Evolutionary conservation across 257 asterid genomes (phyloP), one percentile per base, ranked within the genome.

Genomic region (Galeopsis tetrahit): DNA sequence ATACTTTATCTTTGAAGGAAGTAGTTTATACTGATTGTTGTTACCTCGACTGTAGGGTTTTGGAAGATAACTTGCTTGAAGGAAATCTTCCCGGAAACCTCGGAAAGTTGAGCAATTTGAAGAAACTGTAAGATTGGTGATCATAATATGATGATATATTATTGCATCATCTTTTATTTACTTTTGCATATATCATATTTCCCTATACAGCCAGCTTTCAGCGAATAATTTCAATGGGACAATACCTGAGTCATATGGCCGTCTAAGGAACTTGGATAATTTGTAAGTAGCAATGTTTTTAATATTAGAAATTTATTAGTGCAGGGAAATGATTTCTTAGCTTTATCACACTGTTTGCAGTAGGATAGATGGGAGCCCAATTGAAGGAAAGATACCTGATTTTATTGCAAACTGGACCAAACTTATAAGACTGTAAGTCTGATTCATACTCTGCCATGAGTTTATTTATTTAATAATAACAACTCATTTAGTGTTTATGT

Each of bases 11-110:
- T 61, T n/a, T 4, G 65, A 43, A 73, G 69, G 34, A 73, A 42
- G 44, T 57, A 56, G 33, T 14, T 65, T 51, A 4, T 72, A 74
- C 76, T 81, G 44, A 79, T 33, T 71, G 15, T 77, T 66, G 62
- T 63, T 80, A 70, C 55, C 57, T 77, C 62, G 48, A 62, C 49
- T 65, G 48, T 35, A 94, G 99, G 77, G 67, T 82, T 21, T 70
- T 94, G 97, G 97, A 91, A 77, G 86, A 85, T 77, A 94, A 91
- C 83, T 80, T 78, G 79, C 91, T 94, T 5, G 92, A 70, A 76
- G 99, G 99, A 82, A 83, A 88, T 80, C 89, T 94, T 73, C 92
- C 92, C 3, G 62, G 43, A 63, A 84, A 64, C 71, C 86, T 94
- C 11, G 97, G 97, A 80, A 78, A 69, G 61, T 83, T 91, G 91